phyloP scores from a whole-genome alignment of 2,329 filamentous ascomycete species.

The Phaeosphaeria sp. region DNA sequence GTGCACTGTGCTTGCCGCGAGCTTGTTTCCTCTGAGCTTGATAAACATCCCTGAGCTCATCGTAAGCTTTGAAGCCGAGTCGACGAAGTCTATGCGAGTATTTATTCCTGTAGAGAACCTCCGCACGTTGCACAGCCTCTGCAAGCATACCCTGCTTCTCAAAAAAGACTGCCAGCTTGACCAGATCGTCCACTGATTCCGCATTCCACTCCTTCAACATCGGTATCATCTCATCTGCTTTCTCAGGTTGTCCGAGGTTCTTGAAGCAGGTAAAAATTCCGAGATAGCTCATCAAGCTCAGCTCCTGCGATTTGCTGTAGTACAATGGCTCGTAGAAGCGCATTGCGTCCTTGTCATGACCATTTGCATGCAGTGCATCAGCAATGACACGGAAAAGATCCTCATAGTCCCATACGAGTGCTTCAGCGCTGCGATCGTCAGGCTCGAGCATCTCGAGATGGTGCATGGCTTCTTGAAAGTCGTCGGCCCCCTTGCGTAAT shows the following conservation, averaged over 20 bases:
- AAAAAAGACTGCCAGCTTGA: slow-evolving; percentile 84
- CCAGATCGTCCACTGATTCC: slow-evolving; percentile 76
- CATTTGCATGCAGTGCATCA: slow-evolving; percentile 62
- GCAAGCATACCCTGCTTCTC: slow-evolving; percentile 71
- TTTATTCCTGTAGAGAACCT: slow-evolving; percentile 77
- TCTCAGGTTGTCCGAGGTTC: slow-evolving; percentile 65
- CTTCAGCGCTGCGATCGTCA: slow-evolving; percentile 59
- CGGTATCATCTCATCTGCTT: slow-evolving; percentile 80
- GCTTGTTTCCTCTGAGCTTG: slow-evolving; percentile 32
- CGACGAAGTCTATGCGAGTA: slow-evolving; percentile 54
- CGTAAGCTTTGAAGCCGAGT: slow-evolving; percentile 38
- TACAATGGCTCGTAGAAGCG: slow-evolving; percentile 63
- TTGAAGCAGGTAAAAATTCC: slow-evolving; percentile 68
- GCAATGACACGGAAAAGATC: slow-evolving; percentile 81
- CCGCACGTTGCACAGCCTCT: slow-evolving; percentile 52
- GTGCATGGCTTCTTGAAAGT: slow-evolving; percentile 71
- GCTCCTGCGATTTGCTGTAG: slow-evolving; percentile 27
- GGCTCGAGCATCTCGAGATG: slow-evolving; percentile 71
- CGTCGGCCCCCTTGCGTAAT: slow-evolving; percentile 69
- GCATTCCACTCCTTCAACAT: slow-evolving; percentile 75
- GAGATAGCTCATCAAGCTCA: slow-evolving; percentile 39
- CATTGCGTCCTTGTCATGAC: slow-evolving; percentile 62
- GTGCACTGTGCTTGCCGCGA: slow-evolving; percentile 35
- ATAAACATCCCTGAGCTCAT: slow-evolving; percentile 36
- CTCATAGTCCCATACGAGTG: slow-evolving; percentile 69